Evolutionary conservation across 768 basidiomycete species (phyloP), one percentile per base, ranked within the genome.

Genomic region (Piloderma croceum): DNA sequence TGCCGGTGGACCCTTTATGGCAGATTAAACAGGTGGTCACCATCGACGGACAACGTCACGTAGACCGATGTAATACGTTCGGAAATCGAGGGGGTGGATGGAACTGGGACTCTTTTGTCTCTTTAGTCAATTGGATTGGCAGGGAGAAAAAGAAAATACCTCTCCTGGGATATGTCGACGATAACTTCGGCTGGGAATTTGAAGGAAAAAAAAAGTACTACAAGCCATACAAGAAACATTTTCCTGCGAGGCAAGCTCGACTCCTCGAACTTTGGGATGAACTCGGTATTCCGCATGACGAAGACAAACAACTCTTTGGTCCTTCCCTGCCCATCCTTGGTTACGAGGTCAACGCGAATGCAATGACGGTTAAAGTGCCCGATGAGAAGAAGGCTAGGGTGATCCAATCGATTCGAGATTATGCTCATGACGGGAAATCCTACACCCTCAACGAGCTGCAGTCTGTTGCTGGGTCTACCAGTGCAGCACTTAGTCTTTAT

Each of bases 211-310:
- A 61, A 2, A 17, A 36, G 1, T 53, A 25, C 18, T 71, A 69
- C 45, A 34, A 31, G 7, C 61, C 58, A 0, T 69, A 71, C 45
- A n/a, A 50, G 1, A 33, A 24, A 1, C 24, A 15, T 11, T 41
- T 61, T 13, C 70, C 69, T 0, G 6, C 38, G 1, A 50, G 53
- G 7, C 71, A 73, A 47, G 54, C 41, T 3, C 19, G 29, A 3
- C 54, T 71, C 2, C 61, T 74, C 0, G 24, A 24, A 2, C 57
- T 73, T 1, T 71, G 64, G 60, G 70, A 73, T 46, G 32, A 54
- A 1, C 47, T 71, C 13, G 58, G 64, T 1, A 51, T 70, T 10
- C 68, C 66, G 0, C 68, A 72, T 46, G 57, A 66, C 11, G 41
- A 52, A 10, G 24, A 36, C 3, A 74, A 73, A 42, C 73, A 74